Base-by-base conservation (phyloP, 208 protist species). In the Blechomonas ayalai region DNA sequence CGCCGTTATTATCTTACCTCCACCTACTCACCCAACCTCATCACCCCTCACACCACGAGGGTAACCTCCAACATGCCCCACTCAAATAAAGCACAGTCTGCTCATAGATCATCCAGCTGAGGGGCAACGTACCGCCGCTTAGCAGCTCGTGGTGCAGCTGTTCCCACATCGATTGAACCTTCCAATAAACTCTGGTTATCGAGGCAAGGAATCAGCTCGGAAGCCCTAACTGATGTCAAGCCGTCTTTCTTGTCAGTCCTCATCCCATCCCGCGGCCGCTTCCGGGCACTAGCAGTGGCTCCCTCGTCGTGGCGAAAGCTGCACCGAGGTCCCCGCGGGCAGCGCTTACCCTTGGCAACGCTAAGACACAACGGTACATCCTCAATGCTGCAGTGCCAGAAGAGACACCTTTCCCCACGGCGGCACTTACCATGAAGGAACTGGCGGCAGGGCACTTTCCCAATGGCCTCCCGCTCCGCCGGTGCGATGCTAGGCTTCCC, bases 361-460 rank as follows among this genome's bases (percentile, higher is more conserved):
- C 59, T 67, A 16, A 69, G 74, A 38, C 83, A 92, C 32, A 69
- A 60, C 0, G 83, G 78, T 3, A 87, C 53, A 22, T 87, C 83
- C 15, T 61, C 48, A 8, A 60, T 68, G 0, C 48, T 64, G 58
- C 78, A 88, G 71, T 92, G 83, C 71, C 71, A 69, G 56, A 82
- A 92, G 4, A 76, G 74, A 52, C 83, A 92, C 18, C 73, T 62
- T 2, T 72, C 76, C 0, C 33, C 54, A 5, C 67, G 37, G 10
- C 42, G 35, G 66, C 82, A 90, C 29, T 68, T 57, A 4, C 73
- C 57, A 6, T 48, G 31, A 25, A 83, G 68, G 48, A 80, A 78
- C 53, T 67, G 62, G 47, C 82, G 82, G 48, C 82, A 90, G 18
- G 82, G 82, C 22, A 90, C 61, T 18, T 50, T 39, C 18, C 59